These are phyloP conservation scores for Xylariaceae sp. DNA, from an alignment of 2,329 filamentous ascomycete species.

Conservation along the genomic window DNA sequence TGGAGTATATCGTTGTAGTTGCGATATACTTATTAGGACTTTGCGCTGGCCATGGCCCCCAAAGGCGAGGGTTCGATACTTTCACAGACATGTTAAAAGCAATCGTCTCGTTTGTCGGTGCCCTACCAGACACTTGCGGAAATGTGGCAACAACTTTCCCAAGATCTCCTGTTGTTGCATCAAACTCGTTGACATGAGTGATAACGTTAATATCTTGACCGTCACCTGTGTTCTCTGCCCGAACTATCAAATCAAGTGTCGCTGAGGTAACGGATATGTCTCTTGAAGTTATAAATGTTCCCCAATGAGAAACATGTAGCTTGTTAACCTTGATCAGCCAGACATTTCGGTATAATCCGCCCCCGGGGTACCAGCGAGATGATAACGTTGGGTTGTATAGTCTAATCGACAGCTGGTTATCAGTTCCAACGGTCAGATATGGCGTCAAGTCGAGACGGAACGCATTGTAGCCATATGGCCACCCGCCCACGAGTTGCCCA, in stretches of 20 bases:
- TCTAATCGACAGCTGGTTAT: constrained; percentile 47
- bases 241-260: constrained; percentile 40
- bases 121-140: constrained; percentile 22
- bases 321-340: constrained; percentile 49
- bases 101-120: constrained; percentile 31
- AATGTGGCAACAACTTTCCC: constrained; percentile 35
- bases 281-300: constrained; percentile 45
- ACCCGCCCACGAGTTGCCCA: constrained; percentile 45
- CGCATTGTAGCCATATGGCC: constrained; percentile 48
- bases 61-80: constrained; percentile 40
- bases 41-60: constrained; percentile 44
- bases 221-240: constrained; percentile 41
- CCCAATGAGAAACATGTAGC: constrained; percentile 45
- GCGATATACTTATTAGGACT: constrained; percentile 45
- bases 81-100: constrained; percentile 33
- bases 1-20: constrained; percentile 35
- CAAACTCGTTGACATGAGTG: constrained; percentile 39
- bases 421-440: constrained; percentile 30
- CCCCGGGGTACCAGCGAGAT: constrained; percentile 52
- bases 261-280: constrained; percentile 42
- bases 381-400: constrained; percentile 45
- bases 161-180: constrained; percentile 27
- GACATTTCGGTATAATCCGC: constrained; percentile 50
- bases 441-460: constrained; percentile 48
- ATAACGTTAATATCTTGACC: constrained; percentile 34